Evolutionary conservation across 2,329 filamentous ascomycete genomes (phyloP).

Genomic region (Grosmannia huntii): DNA sequence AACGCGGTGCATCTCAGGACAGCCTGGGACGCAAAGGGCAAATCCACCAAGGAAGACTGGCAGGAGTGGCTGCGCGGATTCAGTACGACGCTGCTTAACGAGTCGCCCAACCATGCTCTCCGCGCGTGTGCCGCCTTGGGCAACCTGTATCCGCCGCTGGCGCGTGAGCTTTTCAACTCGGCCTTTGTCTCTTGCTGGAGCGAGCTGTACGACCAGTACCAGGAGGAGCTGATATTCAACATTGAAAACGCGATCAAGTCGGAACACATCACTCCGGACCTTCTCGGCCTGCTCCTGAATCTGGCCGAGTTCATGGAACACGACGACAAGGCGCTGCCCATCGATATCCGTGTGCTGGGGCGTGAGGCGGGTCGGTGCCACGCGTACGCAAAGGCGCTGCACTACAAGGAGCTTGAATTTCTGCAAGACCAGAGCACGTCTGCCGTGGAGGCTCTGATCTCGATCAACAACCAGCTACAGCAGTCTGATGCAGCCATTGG

Average conservation of each 20-base stretch:
- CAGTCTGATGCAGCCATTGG: conserved; percentile 98
- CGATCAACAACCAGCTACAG: conserved; percentile 98
- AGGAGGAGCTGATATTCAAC: conserved; percentile 88
- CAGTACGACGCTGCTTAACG: conserved; percentile 85
- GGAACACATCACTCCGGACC: conserved; percentile 88
- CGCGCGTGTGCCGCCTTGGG: conserved; percentile 86
- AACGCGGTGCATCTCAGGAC: conserved; percentile 95
- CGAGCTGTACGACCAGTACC: conserved; percentile 90
- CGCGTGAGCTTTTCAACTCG: conserved; percentile 92
- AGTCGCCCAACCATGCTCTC: conserved; percentile 91
- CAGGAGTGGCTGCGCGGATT: conserved; percentile 97
- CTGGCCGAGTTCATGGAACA: conserved; percentile 99
- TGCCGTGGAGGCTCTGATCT: conserved; percentile 92
- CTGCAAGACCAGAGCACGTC: conserved; percentile 92
- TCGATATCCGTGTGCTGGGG: conserved; percentile 89
- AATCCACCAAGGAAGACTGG: conserved; percentile 98
- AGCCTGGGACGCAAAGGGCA: conserved; percentile 93
- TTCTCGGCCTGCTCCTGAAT: conserved; percentile 86
- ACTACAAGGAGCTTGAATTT: conserved; percentile 98
- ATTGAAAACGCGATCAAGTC: conserved; percentile 94
- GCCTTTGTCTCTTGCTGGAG: conserved; percentile 99
- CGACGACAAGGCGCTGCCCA: conserved; percentile 94
- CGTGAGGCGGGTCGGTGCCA: conserved; percentile 94
- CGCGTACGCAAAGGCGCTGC: conserved; percentile 92
- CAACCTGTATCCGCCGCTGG: conserved; percentile 80